phyloP scores from a whole-genome alignment of 2,329 filamentous ascomycete genomes.

The Fusarium clavum region DNA sequence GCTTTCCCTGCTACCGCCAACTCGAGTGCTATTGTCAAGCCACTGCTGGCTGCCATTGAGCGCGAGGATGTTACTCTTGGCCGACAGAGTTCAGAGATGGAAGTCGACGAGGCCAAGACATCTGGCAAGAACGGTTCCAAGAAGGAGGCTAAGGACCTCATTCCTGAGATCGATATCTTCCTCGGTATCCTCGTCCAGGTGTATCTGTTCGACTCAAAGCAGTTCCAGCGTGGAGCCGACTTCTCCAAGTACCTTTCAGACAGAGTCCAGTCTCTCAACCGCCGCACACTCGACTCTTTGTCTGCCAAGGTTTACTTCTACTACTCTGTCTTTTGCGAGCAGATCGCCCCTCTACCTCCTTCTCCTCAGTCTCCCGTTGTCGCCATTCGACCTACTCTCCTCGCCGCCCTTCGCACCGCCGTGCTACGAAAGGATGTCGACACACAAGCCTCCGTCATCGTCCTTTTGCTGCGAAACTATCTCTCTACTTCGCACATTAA shows the following conservation, averaged over 20 bases:
- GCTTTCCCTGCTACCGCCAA: conserved; percentile 74
- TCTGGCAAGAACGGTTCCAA: conserved; percentile 66
- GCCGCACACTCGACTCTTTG: conserved; percentile 91
- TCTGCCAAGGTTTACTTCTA: conserved; percentile 98
- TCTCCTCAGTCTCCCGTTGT: conserved; percentile 90
- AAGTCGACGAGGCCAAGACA: conserved; percentile 72
- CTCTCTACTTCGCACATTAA: conserved; percentile 95
- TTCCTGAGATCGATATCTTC: conserved; percentile 91
- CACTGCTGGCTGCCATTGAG: conserved; percentile 76
- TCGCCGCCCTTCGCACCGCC: conserved; percentile 91
- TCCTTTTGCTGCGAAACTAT: conserved; percentile 94
- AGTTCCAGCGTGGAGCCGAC: conserved; percentile 80
- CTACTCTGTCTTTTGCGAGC: conserved; percentile 94
- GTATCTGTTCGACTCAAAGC: conserved; percentile 86
- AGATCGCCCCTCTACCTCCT: conserved; percentile 86
- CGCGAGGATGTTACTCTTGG: conserved; percentile 74
- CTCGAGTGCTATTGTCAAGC: conserved; percentile 74
- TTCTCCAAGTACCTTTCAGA: conserved; percentile 88
- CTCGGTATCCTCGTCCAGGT: conserved; percentile 89
- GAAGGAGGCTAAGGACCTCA: conserved; percentile 78
- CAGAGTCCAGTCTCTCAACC: conserved; percentile 88
- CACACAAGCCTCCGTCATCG: conserved; percentile 96
- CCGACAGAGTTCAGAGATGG: conserved; percentile 74
- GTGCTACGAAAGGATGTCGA: conserved; percentile 96
- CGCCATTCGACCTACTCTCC: conserved; percentile 83